Evolutionary conservation across 2,329 filamentous ascomycete species (phyloP), one percentile per base, ranked within the genome.

Genomic region (Pezicula radicicola): DNA sequence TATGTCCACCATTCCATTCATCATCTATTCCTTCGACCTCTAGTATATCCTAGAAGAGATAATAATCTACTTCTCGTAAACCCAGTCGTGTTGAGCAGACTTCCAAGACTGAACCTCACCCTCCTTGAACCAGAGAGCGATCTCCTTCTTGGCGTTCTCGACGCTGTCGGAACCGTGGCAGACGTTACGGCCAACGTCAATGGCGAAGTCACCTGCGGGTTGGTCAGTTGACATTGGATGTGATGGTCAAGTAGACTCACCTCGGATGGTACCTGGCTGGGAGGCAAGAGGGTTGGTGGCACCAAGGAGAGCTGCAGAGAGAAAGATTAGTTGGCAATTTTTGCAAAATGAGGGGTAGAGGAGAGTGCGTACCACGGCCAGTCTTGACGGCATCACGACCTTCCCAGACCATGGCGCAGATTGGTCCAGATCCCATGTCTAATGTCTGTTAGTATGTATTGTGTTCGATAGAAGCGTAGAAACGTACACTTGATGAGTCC

Each of bases 111-210:
- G 76, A 70, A 96, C 72, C 76, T 97, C 94, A 65, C 84, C 85
- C 65, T 89, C 80, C 77, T 88, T 86, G 89, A 99, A 99, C 94
- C 94, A 99, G 72, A 97, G 87, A 69, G 87, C 88, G 73, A 99
- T 99, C 84, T 99, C 94, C 89, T 97, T 97, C 88, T 97, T 85
- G 78, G 94, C 94, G 81, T 85, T 96, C 86, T 99, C 94, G 77
- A 99, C 93, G 73, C 83, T 86, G 84, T 99, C 94, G 76, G 91
- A 97, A 74, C 94, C 94, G 87, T 99, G 94, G 89, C 93, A 97
- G 80, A 97, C 91, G 83, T 99, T 99, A 76, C 93, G 91, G 79
- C 94, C 94, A 72, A 91, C 87, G 68, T 91, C 86, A 65, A 93
- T 88, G 71, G 88, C 87, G 72, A 75, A 91, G 80, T 92, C 88